A percentile compares a stretch with the other conserved stretches of the same genome.
Evolutionary conservation across 1,284 basidiomycete genomes (phyloP).

Genomic region (Vanrija sp.): DNA sequence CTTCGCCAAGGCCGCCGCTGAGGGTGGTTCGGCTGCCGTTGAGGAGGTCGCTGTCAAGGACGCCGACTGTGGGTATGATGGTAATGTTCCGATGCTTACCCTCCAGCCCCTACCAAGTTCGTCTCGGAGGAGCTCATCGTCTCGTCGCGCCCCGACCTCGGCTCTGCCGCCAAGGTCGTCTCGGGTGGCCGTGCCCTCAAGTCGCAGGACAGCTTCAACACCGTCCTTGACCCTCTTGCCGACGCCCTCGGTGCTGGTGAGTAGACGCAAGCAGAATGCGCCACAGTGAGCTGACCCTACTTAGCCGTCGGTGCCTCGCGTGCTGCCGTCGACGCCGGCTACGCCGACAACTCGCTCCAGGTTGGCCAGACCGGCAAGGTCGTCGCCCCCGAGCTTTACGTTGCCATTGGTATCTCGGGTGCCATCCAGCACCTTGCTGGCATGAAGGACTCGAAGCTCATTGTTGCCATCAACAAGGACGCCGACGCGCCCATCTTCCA

Average conservation of each 20-base stretch:
- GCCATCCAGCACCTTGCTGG: slow-evolving; percentile 99
- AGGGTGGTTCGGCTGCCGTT: slow-evolving; percentile 56
- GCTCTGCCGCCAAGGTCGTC: slow-evolving; percentile 80
- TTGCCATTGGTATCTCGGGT: slow-evolving; percentile 95
- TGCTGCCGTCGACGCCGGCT: slow-evolving; percentile 96
- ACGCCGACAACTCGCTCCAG: slow-evolving; percentile 96
- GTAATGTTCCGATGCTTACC: not conserved
- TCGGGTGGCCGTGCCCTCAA: slow-evolving; percentile 96
- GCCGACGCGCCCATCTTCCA: slow-evolving; percentile 99
- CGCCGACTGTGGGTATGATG: slow-evolving; percentile 54
- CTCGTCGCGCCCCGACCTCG: slow-evolving; percentile 90
- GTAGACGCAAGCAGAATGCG: slow-evolving; percentile 7
- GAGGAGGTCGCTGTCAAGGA: slow-evolving; percentile 67
- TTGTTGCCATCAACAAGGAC: slow-evolving; percentile 99
- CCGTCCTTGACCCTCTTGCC: slow-evolving; percentile 85
- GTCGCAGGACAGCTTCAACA: slow-evolving; percentile 86
- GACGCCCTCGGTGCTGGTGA: slow-evolving; percentile 77
- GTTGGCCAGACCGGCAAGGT: slow-evolving; percentile 98
- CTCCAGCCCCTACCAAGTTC: slow-evolving; percentile 62
- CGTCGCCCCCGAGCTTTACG: slow-evolving; percentile 66
- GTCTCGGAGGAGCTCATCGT: slow-evolving; percentile 80
- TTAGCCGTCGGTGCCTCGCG: slow-evolving; percentile 89
- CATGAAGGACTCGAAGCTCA: slow-evolving; percentile 99
- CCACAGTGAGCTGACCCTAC: slow-evolving; percentile 1
- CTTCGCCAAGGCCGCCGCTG: slow-evolving; percentile 66